These are phyloP conservation scores for Rhinocladiella similis DNA, from an alignment of 2,329 filamentous ascomycete species.

Conservation along the genomic window DNA sequence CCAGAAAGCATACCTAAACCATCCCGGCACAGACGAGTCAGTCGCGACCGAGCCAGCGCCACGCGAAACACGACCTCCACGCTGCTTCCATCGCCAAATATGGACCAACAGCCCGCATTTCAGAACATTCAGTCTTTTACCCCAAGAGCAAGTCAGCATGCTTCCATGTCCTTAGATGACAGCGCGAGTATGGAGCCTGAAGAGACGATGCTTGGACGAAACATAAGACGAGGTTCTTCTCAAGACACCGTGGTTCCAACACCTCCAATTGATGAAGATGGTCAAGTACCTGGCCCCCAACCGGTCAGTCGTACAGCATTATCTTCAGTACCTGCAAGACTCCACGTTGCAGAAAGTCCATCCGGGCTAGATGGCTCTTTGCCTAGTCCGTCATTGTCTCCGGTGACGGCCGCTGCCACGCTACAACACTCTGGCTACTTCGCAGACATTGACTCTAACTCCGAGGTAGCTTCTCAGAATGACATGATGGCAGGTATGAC, in stretches of 20 bases:
- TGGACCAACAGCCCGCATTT: conserved; percentile 20
- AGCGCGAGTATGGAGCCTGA: conserved; percentile 1
- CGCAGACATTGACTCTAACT: conserved; percentile 44
- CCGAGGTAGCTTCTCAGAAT: conserved; percentile 39
- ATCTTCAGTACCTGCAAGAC: conserved; percentile 35
- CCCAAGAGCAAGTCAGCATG: conserved; percentile 7
- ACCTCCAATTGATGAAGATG: conserved; percentile 29
- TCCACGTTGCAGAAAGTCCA: conserved; percentile 64
- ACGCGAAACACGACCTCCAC: conserved; percentile 6
- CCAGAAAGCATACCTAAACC: conserved; percentile 23
- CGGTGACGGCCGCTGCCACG: conserved; percentile 76
- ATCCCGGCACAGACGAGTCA: conserved; percentile 4
- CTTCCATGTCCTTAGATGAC: conserved; percentile 3
- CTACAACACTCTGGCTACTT: conserved; percentile 45
- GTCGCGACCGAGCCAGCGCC: conserved; percentile 2
- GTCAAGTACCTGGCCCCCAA: conserved; percentile 34
- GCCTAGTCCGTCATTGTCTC: conserved; percentile 91
- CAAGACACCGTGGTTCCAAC: conserved; percentile 30
- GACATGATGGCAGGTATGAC: conserved; percentile 9
- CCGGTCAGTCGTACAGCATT: conserved; percentile 38
- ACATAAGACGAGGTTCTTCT: conserved; percentile 15
- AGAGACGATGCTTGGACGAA: conserved; percentile 11
- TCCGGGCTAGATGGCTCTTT: conserved; percentile 83
- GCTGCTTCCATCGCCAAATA: conserved; percentile 24
- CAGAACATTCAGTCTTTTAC: conserved; percentile 6